Conservation (phyloP, 129 eudicot genomes). For the Dittrichia graveolens region DNA sequence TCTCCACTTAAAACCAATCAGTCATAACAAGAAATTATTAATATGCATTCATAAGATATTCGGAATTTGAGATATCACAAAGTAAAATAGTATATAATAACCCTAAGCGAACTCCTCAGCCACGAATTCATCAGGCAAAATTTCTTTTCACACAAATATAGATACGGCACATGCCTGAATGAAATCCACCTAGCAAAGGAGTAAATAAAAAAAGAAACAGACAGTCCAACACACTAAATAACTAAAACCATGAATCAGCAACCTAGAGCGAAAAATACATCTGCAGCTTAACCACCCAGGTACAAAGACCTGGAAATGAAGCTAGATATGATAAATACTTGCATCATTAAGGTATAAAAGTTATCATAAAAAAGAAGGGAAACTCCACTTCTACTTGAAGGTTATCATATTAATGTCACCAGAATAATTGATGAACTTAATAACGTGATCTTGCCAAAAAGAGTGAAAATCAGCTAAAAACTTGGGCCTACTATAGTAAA, state of each 20-base stretch:
- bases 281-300: background rate
- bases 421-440: background rate
- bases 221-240: background rate
- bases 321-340: background rate
- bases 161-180: background rate
- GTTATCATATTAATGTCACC: background rate
- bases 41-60: background rate
- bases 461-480: too few relatives aligned
- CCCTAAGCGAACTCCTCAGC: background rate
- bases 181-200: background rate
- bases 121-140: background rate
- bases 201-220: background rate
- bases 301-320: background rate
- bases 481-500: background rate
- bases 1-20: background rate
- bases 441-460: background rate
- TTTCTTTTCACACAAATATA: background rate
- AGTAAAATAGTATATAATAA: background rate
- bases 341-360: background rate
- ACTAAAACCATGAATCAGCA: background rate
- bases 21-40: background rate
- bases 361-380: background rate
- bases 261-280: background rate
- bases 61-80: background rate
- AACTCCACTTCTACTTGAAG: background rate